phyloP scores from a whole-genome alignment of 306 rosid species.

The Cucumis hystrix region DNA sequence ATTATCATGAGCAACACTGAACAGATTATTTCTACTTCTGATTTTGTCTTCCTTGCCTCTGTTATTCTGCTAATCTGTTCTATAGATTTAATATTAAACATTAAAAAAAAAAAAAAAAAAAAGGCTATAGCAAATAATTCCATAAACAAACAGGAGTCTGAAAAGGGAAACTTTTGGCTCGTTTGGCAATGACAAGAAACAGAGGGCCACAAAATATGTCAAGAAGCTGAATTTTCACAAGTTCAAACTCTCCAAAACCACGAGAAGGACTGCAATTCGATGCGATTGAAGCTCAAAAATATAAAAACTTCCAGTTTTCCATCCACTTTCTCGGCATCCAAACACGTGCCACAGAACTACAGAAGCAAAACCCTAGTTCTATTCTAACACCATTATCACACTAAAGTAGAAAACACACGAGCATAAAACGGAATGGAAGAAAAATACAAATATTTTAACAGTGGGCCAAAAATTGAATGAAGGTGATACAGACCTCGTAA shows the following conservation, averaged over 20 bases:
- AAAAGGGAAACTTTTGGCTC: not conserved
- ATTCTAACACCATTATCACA: not conserved
- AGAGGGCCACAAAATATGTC: not conserved
- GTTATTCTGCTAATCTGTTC: not conserved
- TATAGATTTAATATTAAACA: not conserved
- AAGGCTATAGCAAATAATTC: not conserved
- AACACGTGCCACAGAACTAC: not conserved
- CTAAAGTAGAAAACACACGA: not conserved
- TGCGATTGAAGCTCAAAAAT: not conserved
- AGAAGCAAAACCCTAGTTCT: not conserved
- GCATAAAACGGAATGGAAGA: not conserved
- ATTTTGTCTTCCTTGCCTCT: not conserved
- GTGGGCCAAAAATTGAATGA: not conserved
- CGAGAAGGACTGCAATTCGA: not conserved
- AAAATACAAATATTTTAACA: not conserved
- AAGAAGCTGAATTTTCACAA: not conserved
- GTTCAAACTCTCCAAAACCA: not conserved
- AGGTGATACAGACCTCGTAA: constrained; percentile 33
- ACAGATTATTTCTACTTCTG: not conserved
- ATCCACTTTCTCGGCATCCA: not conserved
- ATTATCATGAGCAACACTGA: not conserved
- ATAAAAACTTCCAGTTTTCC: not conserved
- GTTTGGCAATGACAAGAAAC: not conserved
- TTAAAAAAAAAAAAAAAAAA: not conserved
- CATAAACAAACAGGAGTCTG: not conserved